These are phyloP conservation scores for Ophiorrhiza pumila DNA, from an alignment of 257 asterid species.

Conservation along the genomic window DNA sequence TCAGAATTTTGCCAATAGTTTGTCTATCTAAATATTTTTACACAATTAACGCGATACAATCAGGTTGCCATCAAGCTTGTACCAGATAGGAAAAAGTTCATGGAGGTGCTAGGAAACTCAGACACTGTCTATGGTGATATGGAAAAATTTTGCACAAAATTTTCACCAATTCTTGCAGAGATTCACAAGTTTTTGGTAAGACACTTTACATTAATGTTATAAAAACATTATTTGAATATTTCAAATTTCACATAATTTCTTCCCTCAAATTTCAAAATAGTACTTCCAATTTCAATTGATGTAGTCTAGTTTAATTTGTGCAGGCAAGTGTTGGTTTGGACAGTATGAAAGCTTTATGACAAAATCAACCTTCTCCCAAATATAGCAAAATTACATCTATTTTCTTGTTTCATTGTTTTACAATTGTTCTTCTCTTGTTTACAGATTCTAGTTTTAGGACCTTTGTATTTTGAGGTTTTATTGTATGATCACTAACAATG, in stretches of 20 bases:
- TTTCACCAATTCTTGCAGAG: slow-evolving; percentile 51
- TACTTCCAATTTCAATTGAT: background rate
- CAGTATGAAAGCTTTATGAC: slow-evolving; percentile 61
- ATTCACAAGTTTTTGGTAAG: slow-evolving; percentile 72
- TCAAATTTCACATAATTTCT: no score
- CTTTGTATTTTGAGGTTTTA: background rate
- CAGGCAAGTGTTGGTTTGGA: slow-evolving; percentile 64
- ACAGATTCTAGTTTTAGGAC: background rate
- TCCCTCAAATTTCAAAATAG: no score
- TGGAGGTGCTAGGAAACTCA: slow-evolving; percentile 57
- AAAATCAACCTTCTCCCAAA: background rate
- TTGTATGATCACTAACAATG: no score
- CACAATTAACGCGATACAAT: background rate
- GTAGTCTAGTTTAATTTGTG: background rate
- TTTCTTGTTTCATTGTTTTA: background rate
- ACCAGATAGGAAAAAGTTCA: slow-evolving; percentile 73
- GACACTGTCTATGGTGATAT: slow-evolving; percentile 46
- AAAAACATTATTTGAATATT: no score
- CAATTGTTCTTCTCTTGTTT: background rate
- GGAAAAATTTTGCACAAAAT: slow-evolving; percentile 47
- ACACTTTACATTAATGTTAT: background rate
- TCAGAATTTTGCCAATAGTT: background rate
- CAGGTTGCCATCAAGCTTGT: slow-evolving; percentile 67
- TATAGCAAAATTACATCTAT: background rate
- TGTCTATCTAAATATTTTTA: no score